Conservation (phyloP, 2,329 filamentous ascomycete species). For the Calonectria fujianensis region DNA sequence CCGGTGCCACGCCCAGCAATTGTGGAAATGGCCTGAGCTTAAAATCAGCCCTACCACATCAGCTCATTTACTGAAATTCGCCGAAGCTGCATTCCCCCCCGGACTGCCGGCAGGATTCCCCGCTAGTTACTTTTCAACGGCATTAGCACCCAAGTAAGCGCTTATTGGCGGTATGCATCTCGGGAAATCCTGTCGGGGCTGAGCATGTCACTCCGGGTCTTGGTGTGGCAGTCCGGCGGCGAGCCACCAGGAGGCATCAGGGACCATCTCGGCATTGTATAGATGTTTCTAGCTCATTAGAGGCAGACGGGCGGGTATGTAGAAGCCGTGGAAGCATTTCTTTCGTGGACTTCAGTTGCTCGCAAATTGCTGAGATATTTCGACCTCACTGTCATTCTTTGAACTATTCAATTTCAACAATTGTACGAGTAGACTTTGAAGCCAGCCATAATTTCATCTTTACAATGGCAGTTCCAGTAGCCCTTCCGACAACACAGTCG, state of each 20-base stretch:
- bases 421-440: neutral
- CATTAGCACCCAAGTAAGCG: neutral
- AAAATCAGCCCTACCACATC: conserved; percentile 23
- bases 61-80: conserved; percentile 15
- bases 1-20: neutral
- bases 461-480: conserved; percentile 28
- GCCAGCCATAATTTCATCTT: neutral
- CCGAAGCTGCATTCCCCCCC: conserved; percentile 3
- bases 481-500: conserved; percentile 32
- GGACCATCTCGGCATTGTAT: neutral
- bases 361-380: too few relatives aligned
- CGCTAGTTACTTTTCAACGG: conserved; percentile 2
- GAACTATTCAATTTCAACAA: neutral
- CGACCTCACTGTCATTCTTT: neutral
- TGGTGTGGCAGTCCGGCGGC: neutral
- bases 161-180: neutral
- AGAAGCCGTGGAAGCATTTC: neutral
- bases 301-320: neutral
- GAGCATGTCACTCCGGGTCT: neutral
- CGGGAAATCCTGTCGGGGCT: conserved; percentile 37
- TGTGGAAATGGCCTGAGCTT: conserved; percentile 5
- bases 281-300: neutral
- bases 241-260: neutral
- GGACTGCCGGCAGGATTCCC: conserved; percentile 26
- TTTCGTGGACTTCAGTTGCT: neutral